A percentile compares a stretch with the other conserved stretches of the same genome.
These are phyloP conservation scores for Phragmites australis DNA, from an alignment of 176 grass and related monocot species.

Conservation along the genomic window DNA sequence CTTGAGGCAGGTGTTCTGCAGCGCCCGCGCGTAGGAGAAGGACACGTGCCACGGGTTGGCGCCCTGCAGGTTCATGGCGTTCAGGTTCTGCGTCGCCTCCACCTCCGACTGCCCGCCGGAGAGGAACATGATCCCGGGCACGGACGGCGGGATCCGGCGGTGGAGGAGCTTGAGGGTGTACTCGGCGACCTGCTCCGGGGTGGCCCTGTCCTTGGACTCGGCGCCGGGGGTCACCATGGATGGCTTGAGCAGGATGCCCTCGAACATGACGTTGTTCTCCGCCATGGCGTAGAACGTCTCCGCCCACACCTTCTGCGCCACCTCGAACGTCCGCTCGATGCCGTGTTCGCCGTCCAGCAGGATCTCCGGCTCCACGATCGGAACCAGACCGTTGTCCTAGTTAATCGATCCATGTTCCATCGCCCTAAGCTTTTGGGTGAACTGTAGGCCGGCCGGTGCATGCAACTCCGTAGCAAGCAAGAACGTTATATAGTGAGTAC, in stretches of 20 bases:
- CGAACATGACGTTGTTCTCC: slow-evolving; percentile 70
- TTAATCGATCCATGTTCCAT: too few species aligned
- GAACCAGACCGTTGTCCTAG: slow-evolving; percentile 74
- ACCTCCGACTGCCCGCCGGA: slow-evolving; percentile 81
- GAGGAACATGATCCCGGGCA: slow-evolving; percentile 79
- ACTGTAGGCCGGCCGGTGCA: too few species aligned
- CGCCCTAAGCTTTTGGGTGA: too few species aligned
- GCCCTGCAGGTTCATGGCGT: slow-evolving; percentile 83
- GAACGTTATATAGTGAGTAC: background rate
- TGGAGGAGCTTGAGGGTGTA: slow-evolving; percentile 69
- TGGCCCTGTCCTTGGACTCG: slow-evolving; percentile 52
- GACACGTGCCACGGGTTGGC: slow-evolving; percentile 76
- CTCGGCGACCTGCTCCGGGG: slow-evolving; percentile 59
- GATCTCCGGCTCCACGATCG: slow-evolving; percentile 86
- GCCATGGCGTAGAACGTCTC: slow-evolving; percentile 74
- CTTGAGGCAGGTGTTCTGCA: slow-evolving; percentile 91
- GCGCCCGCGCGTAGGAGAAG: slow-evolving; percentile 74
- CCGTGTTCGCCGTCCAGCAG: slow-evolving; percentile 71
- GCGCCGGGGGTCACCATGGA: slow-evolving; percentile 82
- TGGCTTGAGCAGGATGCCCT: slow-evolving; percentile 81
- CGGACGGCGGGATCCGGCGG: slow-evolving; percentile 66
- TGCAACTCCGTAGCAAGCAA: too few species aligned
- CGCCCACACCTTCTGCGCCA: slow-evolving; percentile 69
- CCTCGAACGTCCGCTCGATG: slow-evolving; percentile 65
- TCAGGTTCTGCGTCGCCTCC: slow-evolving; percentile 74